Evolutionary conservation across 2,329 filamentous ascomycete genomes (phyloP).

Genomic region (Sclerotiophoma versabilis): DNA sequence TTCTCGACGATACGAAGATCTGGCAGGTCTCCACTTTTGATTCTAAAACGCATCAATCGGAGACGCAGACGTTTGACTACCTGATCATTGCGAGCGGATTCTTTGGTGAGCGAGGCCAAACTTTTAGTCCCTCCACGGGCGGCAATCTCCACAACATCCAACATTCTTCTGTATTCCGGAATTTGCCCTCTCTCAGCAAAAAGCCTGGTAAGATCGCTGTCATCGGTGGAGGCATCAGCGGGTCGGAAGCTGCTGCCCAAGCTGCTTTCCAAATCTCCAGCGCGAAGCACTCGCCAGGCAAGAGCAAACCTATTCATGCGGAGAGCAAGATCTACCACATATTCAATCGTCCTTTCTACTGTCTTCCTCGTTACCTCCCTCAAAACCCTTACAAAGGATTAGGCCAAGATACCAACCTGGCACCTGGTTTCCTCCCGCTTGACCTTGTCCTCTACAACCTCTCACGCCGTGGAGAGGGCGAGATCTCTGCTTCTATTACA

Average conservation of each 20-base stretch:
- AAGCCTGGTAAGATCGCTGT: conserved; percentile 69
- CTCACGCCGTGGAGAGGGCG: conserved; percentile 63
- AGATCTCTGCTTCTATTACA: conserved; percentile 69
- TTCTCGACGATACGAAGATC: conserved; percentile 20
- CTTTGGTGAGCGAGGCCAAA: conserved; percentile 59
- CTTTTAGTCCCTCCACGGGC: conserved; percentile 19
- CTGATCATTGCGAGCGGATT: conserved; percentile 78
- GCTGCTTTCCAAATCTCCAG: conserved; percentile 76
- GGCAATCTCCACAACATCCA: conserved; percentile 22
- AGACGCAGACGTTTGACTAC: conserved; percentile 65
- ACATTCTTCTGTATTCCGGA: conserved; percentile 42
- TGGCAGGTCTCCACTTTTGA: conserved; percentile 35
- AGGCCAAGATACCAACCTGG: conserved; percentile 48
- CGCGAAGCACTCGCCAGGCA: conserved; percentile 60
- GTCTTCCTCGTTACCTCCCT: conserved; percentile 65
- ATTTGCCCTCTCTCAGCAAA: conserved; percentile 27
- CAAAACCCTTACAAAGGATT: conserved; percentile 30
- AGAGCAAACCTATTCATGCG: conserved; percentile 32
- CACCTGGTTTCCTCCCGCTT: conserved; percentile 70
- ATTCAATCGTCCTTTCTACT: conserved; percentile 73
- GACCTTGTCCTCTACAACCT: conserved; percentile 78
- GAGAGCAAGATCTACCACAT: conserved; percentile 71
- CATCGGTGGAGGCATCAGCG: conserved; percentile 83
- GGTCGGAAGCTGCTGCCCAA: conserved; percentile 76
- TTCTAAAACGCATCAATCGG: conserved; percentile 13